Evolutionary conservation across 2,329 filamentous ascomycete genomes (phyloP), one percentile per base, ranked within the genome.

Genomic region (Colletotrichum spinosum): DNA sequence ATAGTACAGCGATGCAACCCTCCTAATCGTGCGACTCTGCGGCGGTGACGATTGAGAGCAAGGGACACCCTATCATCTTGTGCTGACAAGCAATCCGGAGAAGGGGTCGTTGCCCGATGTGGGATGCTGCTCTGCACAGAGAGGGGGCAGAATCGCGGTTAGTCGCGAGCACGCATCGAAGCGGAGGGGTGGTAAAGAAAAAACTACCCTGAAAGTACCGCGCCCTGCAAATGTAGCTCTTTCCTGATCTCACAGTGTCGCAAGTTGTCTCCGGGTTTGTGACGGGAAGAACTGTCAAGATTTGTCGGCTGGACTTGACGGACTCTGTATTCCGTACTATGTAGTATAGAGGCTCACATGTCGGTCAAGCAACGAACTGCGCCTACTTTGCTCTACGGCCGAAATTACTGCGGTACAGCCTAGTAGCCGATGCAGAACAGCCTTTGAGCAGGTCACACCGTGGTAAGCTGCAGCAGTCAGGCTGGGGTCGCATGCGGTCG

Each of bases 31-130:
- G 58, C n/a, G 49, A 49, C 51, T 44, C 38, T 61, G 38, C 35
- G 17, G 42, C 25, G 51, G 51, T 44, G 58, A 55, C 37, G 58
- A 45, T 52, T 61, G 42, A 13, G 45, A 34, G 34, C 51, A 41
- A 25, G 60, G 38, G 44, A 37, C 17, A 52, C 17, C 45, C n/a
- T 33, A 25, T 33, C n/a, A 46, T 38, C 17, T 11, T 37, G 9
- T 49, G 42, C 35, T 38, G 9, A 38, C 13, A n/a, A 49, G 53
- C 15, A 57, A 62, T 41, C 52, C 39, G 45, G 53, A 62, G 39
- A 62, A 61, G 51, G 46, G 45, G 44, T 49, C 37, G 51, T 33
- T 9, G 35, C 50, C 12, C n/a, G 17, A 35, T 33, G 55, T 48
- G 48, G 12, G n/a, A n/a, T 49, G 13, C 46, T 45, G 45, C 33